A percentile compares a stretch with the other conserved stretches of the same genome.
Conservation (phyloP, 2,329 filamentous ascomycete genomes). For the Claviceps africana region DNA sequence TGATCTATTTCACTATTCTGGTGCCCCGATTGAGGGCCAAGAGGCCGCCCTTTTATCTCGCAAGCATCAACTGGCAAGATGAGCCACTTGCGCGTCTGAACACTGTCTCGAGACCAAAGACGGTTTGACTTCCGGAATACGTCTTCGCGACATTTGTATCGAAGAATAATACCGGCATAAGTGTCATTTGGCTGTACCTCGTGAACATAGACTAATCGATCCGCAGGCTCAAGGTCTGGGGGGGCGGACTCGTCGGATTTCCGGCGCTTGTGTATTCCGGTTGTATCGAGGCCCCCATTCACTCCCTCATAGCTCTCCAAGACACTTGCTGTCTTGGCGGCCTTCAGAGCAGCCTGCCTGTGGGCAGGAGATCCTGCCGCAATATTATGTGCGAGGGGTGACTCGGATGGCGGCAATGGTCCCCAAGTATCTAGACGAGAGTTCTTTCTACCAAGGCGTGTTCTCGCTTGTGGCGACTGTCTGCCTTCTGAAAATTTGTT, state of each 20-base stretch:
- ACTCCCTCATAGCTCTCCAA: conserved; percentile 48
- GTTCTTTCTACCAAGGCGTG: conserved; percentile 5
- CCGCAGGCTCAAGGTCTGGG: conserved; percentile 46
- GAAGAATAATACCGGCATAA: conserved; percentile 78
- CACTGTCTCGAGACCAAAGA: conserved; percentile 85
- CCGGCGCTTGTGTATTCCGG: conserved; percentile 47
- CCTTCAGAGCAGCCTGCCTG: conserved; percentile 39
- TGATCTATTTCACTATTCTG: conserved; percentile 32
- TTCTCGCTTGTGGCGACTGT: background rate
- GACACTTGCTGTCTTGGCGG: conserved; percentile 43
- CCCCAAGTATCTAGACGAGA: conserved; percentile 29
- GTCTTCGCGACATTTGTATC: conserved; percentile 75
- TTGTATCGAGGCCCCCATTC: conserved; percentile 41
- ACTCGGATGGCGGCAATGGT: conserved; percentile 28
- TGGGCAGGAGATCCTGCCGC: conserved; percentile 39
- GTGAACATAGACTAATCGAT: conserved; percentile 83
- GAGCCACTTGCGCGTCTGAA: conserved; percentile 70
- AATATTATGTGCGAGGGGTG: conserved; percentile 31
- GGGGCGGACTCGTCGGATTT: conserved; percentile 49
- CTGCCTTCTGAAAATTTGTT: conserved; percentile 8
- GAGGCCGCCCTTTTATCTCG: conserved; percentile 61
- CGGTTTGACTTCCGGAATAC: conserved; percentile 78
- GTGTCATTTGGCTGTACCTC: conserved; percentile 73
- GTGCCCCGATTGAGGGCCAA: conserved; percentile 34
- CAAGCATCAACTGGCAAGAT: conserved; percentile 83